Evolutionary conservation across 2,329 filamentous ascomycete species (phyloP), one percentile per base, ranked within the genome.

Genomic region (Colletotrichum ledebouriae): DNA sequence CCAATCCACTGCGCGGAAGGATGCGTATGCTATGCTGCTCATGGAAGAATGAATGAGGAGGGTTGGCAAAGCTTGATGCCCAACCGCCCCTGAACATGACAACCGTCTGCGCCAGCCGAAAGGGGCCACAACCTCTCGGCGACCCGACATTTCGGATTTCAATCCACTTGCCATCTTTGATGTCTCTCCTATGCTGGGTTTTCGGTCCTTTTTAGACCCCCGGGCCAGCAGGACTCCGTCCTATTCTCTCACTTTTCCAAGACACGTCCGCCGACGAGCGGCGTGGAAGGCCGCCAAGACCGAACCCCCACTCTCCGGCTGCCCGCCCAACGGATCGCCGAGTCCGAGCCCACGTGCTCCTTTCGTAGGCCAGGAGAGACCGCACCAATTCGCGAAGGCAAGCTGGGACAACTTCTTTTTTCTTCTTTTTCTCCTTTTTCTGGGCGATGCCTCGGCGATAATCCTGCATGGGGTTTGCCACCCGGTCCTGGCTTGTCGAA

Each of bases 361-460:
- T 42, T 65, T 63, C 61, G 55, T 65, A 65, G 65, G 65, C 55
- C 55, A 65, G 61, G 65, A 68, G 61, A 53, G 25, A 25, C 41
- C 46, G 37, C 58, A 22, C 42, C 42, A 7, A 13, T 60, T 42
- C n/a, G 33, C 13, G 22, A 39, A 41, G 61, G 55, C 55, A 68
- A 59, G 55, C 13, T 41, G 47, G 25, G 15, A 15, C 41, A 17
- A 33, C 33, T 56, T 25, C 5, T 25, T 25, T 25, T 4, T 25
- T 25, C 4, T 22, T 22, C 4, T 22, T 25, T 25, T 25, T 25
- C 4, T 22, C 2, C 4, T 22, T 25, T 25, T 22, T n/a, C 47
- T 49, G 25, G 47, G 33, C 65, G 41, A 65, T 68, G 33, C 52
- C 55, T 68, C 39, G 41, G 34, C 17, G 53, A 68, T 59, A 41